Evolutionary conservation across 2,329 filamentous ascomycete species (phyloP), one percentile per base, ranked within the genome.

Genomic region (Truncatella angustata): DNA sequence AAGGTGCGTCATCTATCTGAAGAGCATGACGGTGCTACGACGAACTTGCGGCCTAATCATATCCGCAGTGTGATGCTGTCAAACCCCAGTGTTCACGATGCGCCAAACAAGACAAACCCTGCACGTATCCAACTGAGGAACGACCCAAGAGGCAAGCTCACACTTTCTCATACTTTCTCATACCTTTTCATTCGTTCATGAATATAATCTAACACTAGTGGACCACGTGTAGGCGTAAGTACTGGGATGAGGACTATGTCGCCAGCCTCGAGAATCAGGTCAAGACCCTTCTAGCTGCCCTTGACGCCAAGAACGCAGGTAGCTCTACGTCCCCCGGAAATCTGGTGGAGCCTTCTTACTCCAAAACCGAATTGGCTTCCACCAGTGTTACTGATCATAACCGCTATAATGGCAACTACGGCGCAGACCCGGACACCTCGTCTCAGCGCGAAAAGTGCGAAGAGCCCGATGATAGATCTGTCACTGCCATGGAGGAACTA

Each of bases 231-330:
- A 57, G 56, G 40, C 54, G 56, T 12, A 57, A 57, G 43, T 57
- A 57, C 34, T 57, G 56, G 56, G 56, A 57, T 39, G 56, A 56
- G n/a, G 56, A 57, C 21, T 57, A 57, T 45, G 56, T 57, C 37
- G 53, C 49, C 45, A 54, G 54, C 9, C 54, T 57, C n/a, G 56
- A 57, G 21, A 51, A 54, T 4, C 56, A 57, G 20, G 56, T 57
- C 18, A 51, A 56, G 28, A 54, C 54, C 1, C 39, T 57, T n/a
- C 49, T 57, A 24, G 37, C 50, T 30, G 56, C 51, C 9, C 46
- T 57, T 16, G 49, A 57, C 20, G 53, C 50, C 40, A 49, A 34
- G 24, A 49, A 36, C n/a, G 30, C 32, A 20, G 26, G 30, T 14
- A 16, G 21, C 7, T n/a, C 40, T 12, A 12, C 16, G 16, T 20